Evolutionary conservation across 495 filamentous ascomycete species (phyloP), one percentile per base, ranked within the genome.

Genomic region (Neurospora tetraspora): DNA sequence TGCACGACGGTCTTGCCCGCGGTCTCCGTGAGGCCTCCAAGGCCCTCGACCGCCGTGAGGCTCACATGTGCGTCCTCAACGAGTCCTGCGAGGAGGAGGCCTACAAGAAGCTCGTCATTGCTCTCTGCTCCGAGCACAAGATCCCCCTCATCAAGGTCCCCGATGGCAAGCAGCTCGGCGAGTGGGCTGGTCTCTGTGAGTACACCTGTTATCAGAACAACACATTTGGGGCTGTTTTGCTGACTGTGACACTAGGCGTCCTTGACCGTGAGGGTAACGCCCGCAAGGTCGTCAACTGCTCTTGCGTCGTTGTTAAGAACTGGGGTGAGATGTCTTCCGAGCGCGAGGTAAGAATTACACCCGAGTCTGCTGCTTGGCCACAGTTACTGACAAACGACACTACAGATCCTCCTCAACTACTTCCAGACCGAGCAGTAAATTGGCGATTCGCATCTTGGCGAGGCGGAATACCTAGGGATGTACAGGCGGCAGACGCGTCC

Each of bases 211-310:
- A 6, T 40, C 23, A 7, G 68, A 39, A 69, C 45, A 11, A 37
- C 31, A 68, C 0, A 14, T 39, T 2, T 11, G 0, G 18, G 68
- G 14, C 43, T 34, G 36, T 47, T 4, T 36, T 77, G 37, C 74
- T 78, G 53, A 75, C 71, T 72, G 14, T 73, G 2, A 23, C 8
- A 71, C 18, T 74, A 98, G 95, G 95, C 85, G 94, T 96, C 78
- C 90, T 99, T 81, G 96, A 99, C 86, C 94, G 96, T 81, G 96
- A 99, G 87, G 96, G 96, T 81, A 99, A 98, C 85, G 93, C 96
- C 74, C 92, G 96, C 84, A 99, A 99, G 90, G 96, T 99, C 76
- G 96, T 99, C 85, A 99, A 99, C 90, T 99, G 96, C 92, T 98
- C 95, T 80, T 98, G 96, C 88, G 96, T 98, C 79, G 96, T 98